These are phyloP conservation scores for Choiromyces venosus DNA, from an alignment of 495 filamentous ascomycete species.

Conservation along the genomic window DNA sequence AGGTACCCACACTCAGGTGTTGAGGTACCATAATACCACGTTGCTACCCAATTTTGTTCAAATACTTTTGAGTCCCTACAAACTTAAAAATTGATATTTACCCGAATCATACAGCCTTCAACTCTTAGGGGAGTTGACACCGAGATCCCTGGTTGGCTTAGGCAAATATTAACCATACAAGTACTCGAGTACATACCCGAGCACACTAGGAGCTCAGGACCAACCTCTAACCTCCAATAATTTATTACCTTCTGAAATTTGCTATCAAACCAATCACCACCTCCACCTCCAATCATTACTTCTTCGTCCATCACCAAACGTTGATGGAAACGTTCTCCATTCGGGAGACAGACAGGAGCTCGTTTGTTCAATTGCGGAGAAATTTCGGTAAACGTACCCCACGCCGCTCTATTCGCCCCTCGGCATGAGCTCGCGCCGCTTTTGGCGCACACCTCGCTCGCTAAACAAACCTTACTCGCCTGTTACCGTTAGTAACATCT, in stretches of 20 bases:
- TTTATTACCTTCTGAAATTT: too few relatives aligned
- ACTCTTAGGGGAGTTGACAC: background rate
- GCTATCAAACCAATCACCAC: too few relatives aligned
- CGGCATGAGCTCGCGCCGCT: background rate
- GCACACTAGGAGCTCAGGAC: background rate
- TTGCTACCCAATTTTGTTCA: too few relatives aligned
- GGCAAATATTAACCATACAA: background rate
- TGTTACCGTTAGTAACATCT: background rate
- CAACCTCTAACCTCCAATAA: too few relatives aligned
- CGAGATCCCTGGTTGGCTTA: background rate
- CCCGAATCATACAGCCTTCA: background rate
- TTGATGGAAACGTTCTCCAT: too few relatives aligned
- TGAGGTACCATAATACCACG: too few relatives aligned
- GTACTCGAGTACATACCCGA: too few relatives aligned
- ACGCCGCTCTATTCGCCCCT: background rate
- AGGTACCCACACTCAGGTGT: too few relatives aligned
- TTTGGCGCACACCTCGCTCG: constrained; percentile 1
- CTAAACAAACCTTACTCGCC: background rate
- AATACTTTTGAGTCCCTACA: too few relatives aligned
- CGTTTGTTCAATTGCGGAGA: background rate
- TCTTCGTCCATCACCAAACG: too few relatives aligned
- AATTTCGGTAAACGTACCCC: background rate
- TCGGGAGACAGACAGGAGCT: background rate
- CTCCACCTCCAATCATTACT: too few relatives aligned
- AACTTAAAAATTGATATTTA: background rate